phyloP scores from a whole-genome alignment of 1,139 yeast species.

The Kodamaea sp. region DNA sequence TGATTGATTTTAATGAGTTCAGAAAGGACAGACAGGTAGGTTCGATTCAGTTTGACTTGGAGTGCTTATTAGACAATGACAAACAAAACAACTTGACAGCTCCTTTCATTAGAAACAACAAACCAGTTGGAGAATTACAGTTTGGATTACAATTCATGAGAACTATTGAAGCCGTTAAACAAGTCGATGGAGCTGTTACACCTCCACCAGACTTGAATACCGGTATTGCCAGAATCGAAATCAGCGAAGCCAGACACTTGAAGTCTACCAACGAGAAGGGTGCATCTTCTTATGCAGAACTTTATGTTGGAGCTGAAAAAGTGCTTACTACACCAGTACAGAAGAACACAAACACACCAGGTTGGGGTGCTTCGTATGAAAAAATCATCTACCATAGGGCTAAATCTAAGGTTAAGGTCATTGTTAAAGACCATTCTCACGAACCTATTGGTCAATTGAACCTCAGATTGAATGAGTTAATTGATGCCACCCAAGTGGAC shows the following conservation, averaged over 20 bases:
- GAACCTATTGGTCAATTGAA: constrained; percentile 62
- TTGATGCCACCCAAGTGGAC: constrained; percentile 78
- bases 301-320: constrained; percentile 62
- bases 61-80: constrained; percentile 57
- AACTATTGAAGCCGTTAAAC: constrained; percentile 69
- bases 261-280: constrained; percentile 42
- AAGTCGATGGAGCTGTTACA: constrained; percentile 81
- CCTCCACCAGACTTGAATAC: constrained; percentile 94
- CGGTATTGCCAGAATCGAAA: constrained; percentile 71
- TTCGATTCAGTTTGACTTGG: constrained; percentile 72
- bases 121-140: constrained; percentile 71
- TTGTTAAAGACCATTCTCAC: constrained; percentile 62
- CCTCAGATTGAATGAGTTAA: constrained; percentile 65
- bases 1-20: constrained; percentile 73
- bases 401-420: constrained; percentile 63
- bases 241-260: constrained; percentile 55
- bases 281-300: constrained; percentile 69
- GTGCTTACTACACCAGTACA: constrained; percentile 57
- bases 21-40: constrained; percentile 85
- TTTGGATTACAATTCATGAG: constrained; percentile 80
- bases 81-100: constrained; percentile 53
- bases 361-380: constrained; percentile 68
- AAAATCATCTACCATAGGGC: constrained; percentile 74
- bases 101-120: constrained; percentile 73
- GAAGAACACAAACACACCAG: constrained; percentile 67